These are phyloP conservation scores for Fragaria iinumae DNA, from an alignment of 306 rosid genomes.

Conservation along the genomic window DNA sequence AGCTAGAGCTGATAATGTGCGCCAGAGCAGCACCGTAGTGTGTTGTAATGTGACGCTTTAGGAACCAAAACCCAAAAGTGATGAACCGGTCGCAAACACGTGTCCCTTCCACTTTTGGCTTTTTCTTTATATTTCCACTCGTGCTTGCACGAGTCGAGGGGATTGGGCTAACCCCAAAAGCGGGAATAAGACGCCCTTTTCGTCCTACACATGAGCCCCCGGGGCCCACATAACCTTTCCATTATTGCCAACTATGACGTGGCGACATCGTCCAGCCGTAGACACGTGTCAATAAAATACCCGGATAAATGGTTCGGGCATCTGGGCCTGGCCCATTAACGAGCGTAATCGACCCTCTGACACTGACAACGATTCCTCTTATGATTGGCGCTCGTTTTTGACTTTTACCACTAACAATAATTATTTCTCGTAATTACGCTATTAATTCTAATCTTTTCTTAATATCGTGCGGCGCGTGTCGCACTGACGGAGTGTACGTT, in stretches of 20 bases:
- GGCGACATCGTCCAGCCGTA: neutral
- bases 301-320: neutral
- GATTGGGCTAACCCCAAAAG: conserved; percentile 18
- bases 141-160: conserved; percentile 34
- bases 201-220: conserved; percentile 7
- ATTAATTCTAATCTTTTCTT: no score
- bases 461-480: no score
- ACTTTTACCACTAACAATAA: no score
- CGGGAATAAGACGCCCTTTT: neutral
- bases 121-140: conserved; percentile 7
- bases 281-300: conserved; percentile 17
- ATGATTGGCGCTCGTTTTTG: no score
- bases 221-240: conserved; percentile 3
- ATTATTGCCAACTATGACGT: conserved; percentile 18
- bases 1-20: conserved; percentile 27
- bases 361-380: neutral
- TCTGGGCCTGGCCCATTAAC: neutral
- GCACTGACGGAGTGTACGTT: no score
- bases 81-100: conserved; percentile 15
- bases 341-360: neutral
- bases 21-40: conserved; percentile 35
- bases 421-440: no score
- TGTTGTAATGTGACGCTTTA: neutral
- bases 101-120: neutral
- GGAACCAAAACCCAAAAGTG: neutral